These are phyloP conservation scores for Parastagonospora avenae DNA, from an alignment of 2,329 filamentous ascomycete species.

Conservation along the genomic window DNA sequence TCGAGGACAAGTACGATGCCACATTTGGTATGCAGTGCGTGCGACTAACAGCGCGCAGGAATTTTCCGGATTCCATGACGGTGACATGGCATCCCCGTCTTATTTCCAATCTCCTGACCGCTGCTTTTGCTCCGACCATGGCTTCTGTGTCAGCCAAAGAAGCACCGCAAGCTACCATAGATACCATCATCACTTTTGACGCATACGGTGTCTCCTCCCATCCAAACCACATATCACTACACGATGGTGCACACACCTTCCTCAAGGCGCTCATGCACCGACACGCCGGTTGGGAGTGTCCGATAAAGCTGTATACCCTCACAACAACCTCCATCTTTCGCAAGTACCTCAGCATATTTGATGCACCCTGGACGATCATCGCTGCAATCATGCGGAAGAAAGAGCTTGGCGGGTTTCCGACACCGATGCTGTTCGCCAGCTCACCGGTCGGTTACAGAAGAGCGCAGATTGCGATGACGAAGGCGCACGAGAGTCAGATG, in stretches of 20 bases:
- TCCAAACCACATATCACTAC: slow-evolving; percentile 91
- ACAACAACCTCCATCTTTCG: slow-evolving; percentile 72
- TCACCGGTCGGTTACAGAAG: slow-evolving; percentile 66
- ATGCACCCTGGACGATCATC: slow-evolving; percentile 73
- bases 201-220: slow-evolving; percentile 79
- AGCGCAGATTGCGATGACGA: slow-evolving; percentile 86
- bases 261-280: slow-evolving; percentile 68
- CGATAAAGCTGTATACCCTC: slow-evolving; percentile 85
- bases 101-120: slow-evolving; percentile 72
- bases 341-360: slow-evolving; percentile 82
- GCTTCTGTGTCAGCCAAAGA: slow-evolving; percentile 48
- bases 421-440: slow-evolving; percentile 72
- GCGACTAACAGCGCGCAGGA: slow-evolving; percentile 42
- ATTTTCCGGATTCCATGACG: slow-evolving; percentile 91
- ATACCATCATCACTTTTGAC: slow-evolving; percentile 91
- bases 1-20: slow-evolving; percentile 70
- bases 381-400: slow-evolving; percentile 56
- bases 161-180: slow-evolving; percentile 65
- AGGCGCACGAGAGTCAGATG: slow-evolving; percentile 94
- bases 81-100: slow-evolving; percentile 73
- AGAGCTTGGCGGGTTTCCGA: slow-evolving; percentile 60
- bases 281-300: slow-evolving; percentile 68
- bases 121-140: slow-evolving; percentile 74
- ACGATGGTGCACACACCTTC: slow-evolving; percentile 79
- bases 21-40: slow-evolving; percentile 4